Percentiles rank a stretch among this genome's conserved stretches.
phyloP scores from a whole-genome alignment of 2,329 filamentous ascomycete genomes.

The Nigrospora osmanthi region DNA sequence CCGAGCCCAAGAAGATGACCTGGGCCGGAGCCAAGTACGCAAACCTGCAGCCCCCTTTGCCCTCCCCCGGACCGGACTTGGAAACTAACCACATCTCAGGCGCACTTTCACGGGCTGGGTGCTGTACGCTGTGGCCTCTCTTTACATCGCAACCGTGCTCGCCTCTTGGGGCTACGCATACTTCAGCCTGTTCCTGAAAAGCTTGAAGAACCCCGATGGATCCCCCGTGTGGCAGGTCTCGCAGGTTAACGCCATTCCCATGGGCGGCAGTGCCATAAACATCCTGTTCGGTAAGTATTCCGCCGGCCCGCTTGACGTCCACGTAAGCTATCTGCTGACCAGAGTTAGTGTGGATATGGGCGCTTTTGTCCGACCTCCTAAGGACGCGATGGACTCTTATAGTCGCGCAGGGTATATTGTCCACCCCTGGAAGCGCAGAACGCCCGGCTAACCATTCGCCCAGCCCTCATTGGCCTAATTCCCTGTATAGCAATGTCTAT shows the following conservation, averaged over 20 bases:
- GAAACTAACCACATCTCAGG: slow-evolving; percentile 4
- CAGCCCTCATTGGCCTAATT: slow-evolving; percentile 34
- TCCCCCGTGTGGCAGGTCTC: slow-evolving; percentile 30
- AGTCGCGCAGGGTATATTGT: slow-evolving; percentile 31
- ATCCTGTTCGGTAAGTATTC: slow-evolving; percentile 28
- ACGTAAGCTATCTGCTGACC: too few relatives aligned
- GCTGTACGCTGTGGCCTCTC: slow-evolving; percentile 33
- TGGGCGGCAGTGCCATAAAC: slow-evolving; percentile 38
- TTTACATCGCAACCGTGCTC: slow-evolving; percentile 37
- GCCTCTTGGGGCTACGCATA: slow-evolving; percentile 38
- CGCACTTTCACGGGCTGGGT: slow-evolving; percentile 35
- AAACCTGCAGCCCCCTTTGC: too few relatives aligned
- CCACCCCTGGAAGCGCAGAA: too few relatives aligned
- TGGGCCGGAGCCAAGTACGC: slow-evolving; percentile 29
- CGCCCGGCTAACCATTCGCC: not conserved
- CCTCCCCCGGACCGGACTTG: not conserved
- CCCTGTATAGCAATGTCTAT: slow-evolving; percentile 43
- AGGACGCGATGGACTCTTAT: slow-evolving; percentile 42
- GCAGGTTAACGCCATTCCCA: slow-evolving; percentile 40
- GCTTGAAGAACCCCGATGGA: slow-evolving; percentile 30
- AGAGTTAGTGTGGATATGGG: slow-evolving; percentile 42
- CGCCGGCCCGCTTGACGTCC: too few relatives aligned
- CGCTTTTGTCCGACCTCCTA: slow-evolving; percentile 39
- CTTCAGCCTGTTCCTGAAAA: slow-evolving; percentile 34
- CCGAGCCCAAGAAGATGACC: slow-evolving; percentile 35